Conservation (phyloP, 768 basidiomycete genomes). For the Hemileccinum rubropunctum region DNA sequence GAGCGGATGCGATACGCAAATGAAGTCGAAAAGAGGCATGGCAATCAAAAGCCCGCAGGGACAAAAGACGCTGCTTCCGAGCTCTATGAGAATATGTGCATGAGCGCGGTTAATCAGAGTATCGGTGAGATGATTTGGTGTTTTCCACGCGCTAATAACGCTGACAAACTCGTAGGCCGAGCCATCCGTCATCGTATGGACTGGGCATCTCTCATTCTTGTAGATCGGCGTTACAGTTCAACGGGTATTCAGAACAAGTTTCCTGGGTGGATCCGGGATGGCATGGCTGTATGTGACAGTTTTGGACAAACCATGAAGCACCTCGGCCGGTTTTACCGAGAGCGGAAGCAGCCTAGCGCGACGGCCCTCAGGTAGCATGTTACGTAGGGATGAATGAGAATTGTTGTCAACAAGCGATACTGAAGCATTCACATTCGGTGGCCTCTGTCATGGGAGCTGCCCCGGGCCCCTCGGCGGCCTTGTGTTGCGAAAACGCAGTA, state of each 20-base stretch:
- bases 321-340: conserved; percentile 66
- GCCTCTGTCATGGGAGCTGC: neutral
- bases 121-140: conserved; percentile 59
- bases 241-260: conserved; percentile 71
- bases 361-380: conserved; percentile 1
- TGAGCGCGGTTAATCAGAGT: conserved; percentile 95
- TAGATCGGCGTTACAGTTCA: conserved; percentile 80
- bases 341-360: conserved; percentile 40
- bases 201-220: conserved; percentile 86
- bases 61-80: conserved; percentile 71
- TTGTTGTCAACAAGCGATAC: no score
- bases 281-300: conserved; percentile 51
- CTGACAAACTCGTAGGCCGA: conserved; percentile 53
- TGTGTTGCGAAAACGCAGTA: neutral
- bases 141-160: neutral
- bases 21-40: conserved; percentile 47
- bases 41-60: conserved; percentile 32
- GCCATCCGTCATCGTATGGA: conserved; percentile 90
- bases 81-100: conserved; percentile 88
- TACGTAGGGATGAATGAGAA: neutral
- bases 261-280: conserved; percentile 85
- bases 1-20: conserved; percentile 91
- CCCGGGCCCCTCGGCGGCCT: neutral
- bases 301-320: conserved; percentile 74
- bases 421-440: neutral